Base-by-base conservation (phyloP, 768 basidiomycete genomes). In the Cystoderma amianthinum region DNA sequence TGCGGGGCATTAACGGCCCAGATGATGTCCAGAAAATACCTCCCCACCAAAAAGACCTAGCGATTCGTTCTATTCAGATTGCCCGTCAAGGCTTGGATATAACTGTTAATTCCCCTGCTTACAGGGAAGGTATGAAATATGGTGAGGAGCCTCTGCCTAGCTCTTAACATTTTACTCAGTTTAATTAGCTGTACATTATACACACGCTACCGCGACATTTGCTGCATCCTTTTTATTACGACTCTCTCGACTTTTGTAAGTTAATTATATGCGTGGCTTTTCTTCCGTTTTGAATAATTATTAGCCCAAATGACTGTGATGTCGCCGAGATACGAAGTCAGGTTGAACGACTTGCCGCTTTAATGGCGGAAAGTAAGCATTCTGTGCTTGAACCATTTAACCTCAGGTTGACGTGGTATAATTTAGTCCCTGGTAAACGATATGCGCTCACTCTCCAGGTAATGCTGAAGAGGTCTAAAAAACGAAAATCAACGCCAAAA, bases 171-270 rank as follows among this genome's bases (percentile, higher is more conserved):
- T 25, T 7, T 15, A 16, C 33, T 23, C 17, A n/a, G 20, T 41
- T 34, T 19, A 20, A 6, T 42, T 19, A 89, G 88, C 90, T 12
- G 86, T 92, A n/a, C 83, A 89, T 55, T 85, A 87, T 52, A 86
- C 86, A 11, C 93, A 97, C 56, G 88, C 89, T 32, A 89, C 90
- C 20, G 93, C 93, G 4, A 95, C 93, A 0, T 97, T 97, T 63
- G 78, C 88, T 16, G 93, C 92, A 10, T 89, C 90, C 3, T 86
- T 97, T 60, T 69, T 95, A 44, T 70, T 97, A 37, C 82, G 93
- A 22, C 68, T 96, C 36, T 80, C 83, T 25, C 79, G 93, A 18
- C 70, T 97, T 30, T 94, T 96, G 88, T 91, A 56, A 62, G 87
- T 63, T 7, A 13, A 21, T 10, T 15, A 41, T 7, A 4, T 15